Evolutionary conservation across 306 rosid genomes (phyloP), one percentile per base, ranked within the genome.

Genomic region (Casuarina equisetifolia): DNA sequence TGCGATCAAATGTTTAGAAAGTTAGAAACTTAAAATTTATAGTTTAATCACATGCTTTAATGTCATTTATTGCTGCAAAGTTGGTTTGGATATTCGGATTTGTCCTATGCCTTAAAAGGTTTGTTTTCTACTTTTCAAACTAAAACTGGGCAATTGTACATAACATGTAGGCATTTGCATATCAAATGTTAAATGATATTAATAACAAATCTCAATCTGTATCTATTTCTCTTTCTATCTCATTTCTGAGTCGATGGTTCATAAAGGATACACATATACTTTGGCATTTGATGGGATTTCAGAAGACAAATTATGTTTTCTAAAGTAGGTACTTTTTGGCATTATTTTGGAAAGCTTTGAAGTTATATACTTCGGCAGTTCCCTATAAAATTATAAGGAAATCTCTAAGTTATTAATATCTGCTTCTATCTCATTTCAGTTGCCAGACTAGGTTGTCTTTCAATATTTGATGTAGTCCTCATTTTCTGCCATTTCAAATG

Each of bases 401-500:
- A 61, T 10, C 59, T 36, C 58, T 25, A 42, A 38, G 73, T 12
- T 19, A 48, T 58, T 39, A 43, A 19, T 39, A 68, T 45, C 44
- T 35, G 19, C 13, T 17, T 52, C 3, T 63, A 58, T 25, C 64
- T 58, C 0, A 3, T 25, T 4, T 62, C 35, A 32, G n/a, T 42
- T 17, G 17, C 49, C 25, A 9, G 25, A n/a, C 36, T 16, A 15
- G 53, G 5, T 52, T 66, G 25, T 10, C 43, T 17, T 12, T 62
- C 38, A 43, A 48, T 39, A 55, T 69, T 58, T 43, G 54, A 58
- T 77, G 11, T 50, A 78, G 71, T 12, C 35, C 70, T 46, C 40
- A 59, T 80, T 74, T 84, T 77, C 66, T 75, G 36, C 50, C 43
- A 20, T 81, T 81, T 45, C 84, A 17, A 74, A 53, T 86, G 64